Evolutionary conservation across 352 stramenopile genomes (phyloP).

Genomic region (Blastocystis sp.): DNA sequence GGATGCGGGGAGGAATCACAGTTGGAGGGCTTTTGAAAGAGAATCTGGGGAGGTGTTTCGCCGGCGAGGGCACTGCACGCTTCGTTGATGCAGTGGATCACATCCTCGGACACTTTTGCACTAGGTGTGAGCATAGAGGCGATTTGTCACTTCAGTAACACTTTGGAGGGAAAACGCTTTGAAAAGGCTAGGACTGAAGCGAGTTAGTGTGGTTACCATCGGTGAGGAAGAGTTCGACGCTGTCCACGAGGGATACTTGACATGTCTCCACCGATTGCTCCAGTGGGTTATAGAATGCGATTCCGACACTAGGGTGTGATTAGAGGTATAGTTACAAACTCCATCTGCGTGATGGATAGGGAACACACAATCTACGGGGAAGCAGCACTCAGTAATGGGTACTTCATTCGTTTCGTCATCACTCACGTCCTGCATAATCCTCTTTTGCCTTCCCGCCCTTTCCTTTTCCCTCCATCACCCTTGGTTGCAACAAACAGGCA

Average conservation of each 20-base stretch:
- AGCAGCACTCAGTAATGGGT: neutral
- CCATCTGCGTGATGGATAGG: slow-evolving; percentile 19
- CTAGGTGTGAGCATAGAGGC: neutral
- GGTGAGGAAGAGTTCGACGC: slow-evolving; percentile 3
- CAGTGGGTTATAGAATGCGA: slow-evolving; percentile 2
- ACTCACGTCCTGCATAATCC: neutral
- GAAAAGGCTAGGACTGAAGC: slow-evolving; percentile 2
- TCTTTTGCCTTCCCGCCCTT: neutral
- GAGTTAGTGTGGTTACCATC: neutral
- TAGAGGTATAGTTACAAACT: neutral
- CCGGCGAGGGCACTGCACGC: neutral
- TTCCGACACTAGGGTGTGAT: slow-evolving; percentile 21
- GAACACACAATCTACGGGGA: slow-evolving; percentile 26
- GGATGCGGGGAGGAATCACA: neutral
- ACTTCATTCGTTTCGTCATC: slow-evolving; percentile 2
- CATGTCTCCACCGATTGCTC: slow-evolving; percentile 23
- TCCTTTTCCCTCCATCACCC: neutral
- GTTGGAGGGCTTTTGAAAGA: slow-evolving; percentile 46
- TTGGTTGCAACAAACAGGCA: too few relatives aligned
- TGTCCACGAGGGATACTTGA: slow-evolving; percentile 26
- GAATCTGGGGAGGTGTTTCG: slow-evolving; percentile 30
- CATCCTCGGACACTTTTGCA: slow-evolving; percentile 37
- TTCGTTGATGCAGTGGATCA: slow-evolving; percentile 24
- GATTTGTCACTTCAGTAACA: slow-evolving; percentile 20
- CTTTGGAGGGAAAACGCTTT: slow-evolving; percentile 25